A percentile compares a stretch with the other conserved stretches of the same genome.
These are phyloP conservation scores for Paracamarosporium sp. DNA, from an alignment of 2,329 filamentous ascomycete genomes.

Conservation along the genomic window DNA sequence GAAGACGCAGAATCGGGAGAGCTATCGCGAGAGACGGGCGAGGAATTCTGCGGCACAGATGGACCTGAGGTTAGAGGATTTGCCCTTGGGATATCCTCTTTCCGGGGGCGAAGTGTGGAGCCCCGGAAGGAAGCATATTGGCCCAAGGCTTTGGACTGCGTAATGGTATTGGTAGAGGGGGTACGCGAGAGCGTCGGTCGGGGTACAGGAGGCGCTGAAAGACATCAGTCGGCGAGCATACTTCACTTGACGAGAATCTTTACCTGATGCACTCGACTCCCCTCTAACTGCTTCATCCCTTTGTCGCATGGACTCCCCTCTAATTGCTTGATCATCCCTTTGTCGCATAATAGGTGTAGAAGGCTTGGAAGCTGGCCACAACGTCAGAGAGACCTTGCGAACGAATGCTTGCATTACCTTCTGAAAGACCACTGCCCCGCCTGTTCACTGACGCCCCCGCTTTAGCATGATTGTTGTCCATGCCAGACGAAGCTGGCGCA, in stretches of 20 bases:
- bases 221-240: slow-evolving; percentile 9
- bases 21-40: slow-evolving; percentile 17
- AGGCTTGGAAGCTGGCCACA: slow-evolving; percentile 46
- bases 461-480: slow-evolving; percentile 48
- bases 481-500: slow-evolving; percentile 64
- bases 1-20: slow-evolving; percentile 35
- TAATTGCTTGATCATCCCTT: slow-evolving; percentile 62
- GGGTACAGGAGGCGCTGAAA: slow-evolving; percentile 23
- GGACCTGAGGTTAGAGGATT: slow-evolving; percentile 1
- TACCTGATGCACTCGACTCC: slow-evolving; percentile 54
- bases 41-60: not conserved
- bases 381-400: not conserved
- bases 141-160: slow-evolving; percentile 43
- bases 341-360: slow-evolving; percentile 65
- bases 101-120: slow-evolving; percentile 25
- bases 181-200: slow-evolving; percentile 49
- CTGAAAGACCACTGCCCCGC: slow-evolving; percentile 54
- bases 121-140: slow-evolving; percentile 32
- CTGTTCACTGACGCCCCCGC: slow-evolving; percentile 58
- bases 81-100: not conserved
- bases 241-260: not conserved
- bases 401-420: slow-evolving; percentile 32
- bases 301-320: slow-evolving; percentile 59
- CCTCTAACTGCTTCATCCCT: slow-evolving; percentile 61
- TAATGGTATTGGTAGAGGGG: slow-evolving; percentile 57